Evolutionary conservation across 179 eudicot species (phyloP), one percentile per base, ranked within the genome.

Genomic region (Gypsophila paniculata): DNA sequence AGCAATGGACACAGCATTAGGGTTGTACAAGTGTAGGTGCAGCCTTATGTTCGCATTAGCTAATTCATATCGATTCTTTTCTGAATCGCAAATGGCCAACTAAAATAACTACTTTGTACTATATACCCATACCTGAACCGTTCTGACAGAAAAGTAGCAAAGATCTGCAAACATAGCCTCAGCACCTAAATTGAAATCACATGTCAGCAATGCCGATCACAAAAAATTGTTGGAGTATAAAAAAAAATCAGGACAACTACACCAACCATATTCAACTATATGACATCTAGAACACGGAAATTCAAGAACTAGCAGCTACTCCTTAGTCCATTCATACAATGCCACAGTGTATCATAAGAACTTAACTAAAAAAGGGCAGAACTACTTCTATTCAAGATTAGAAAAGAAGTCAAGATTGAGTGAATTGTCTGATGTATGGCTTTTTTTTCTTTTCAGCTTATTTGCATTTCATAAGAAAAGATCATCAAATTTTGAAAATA

Each of bases 111-210:
- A 57, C 65, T 29, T 29, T 4, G 34, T 29, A 29, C 34, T 80
- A 68, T 79, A 34, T 18, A n/a, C 42, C 29, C 26, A 17, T 46
- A 94, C 99, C 97, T 94, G 99, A 76, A 94, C 88, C 68, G 96
- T 88, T 91, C 96, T 88, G 77, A 94, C 96, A 60, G 99, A 86
- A 77, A 94, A 94, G 88, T 89, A 88, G 85, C 96, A 91, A 72
- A 94, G 97, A 80, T 94, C 97, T 76, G 99, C 99, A 84, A 94
- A 94, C 96, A 94, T 94, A 54, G 99, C 99, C 84, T 94, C 99
- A 29, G 99, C 87, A 79, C 99, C 99, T 94, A 88, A 70, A 85
- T 74, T 54, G 48, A 29, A 70, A 64, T 36, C 25, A 61, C 70
- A 61, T 19, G 74, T 78, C 73, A 80, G 70, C 61, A 64, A 36